Percentiles rank a stretch among this genome's conserved stretches.
phyloP scores from a whole-genome alignment of 352 stramenopile species.

The Globisporangium parvum region DNA sequence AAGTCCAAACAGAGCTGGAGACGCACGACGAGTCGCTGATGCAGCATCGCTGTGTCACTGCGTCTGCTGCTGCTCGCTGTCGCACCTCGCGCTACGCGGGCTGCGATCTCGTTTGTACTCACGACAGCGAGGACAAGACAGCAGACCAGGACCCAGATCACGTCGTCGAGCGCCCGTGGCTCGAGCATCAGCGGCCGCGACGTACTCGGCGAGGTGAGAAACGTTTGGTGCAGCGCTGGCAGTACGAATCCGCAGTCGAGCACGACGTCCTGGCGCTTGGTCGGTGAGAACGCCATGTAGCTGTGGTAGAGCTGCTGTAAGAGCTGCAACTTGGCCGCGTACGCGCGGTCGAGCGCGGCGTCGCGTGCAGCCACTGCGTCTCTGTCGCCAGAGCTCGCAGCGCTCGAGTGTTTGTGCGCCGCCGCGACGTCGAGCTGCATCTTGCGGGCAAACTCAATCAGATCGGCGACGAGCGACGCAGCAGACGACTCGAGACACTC shows the following conservation, averaged over 20 bases:
- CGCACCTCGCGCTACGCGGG: background rate
- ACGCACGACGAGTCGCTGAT: constrained; percentile 17
- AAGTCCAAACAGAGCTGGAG: constrained; percentile 43
- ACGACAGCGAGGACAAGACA: constrained; percentile 35
- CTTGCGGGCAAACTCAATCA: constrained; percentile 34
- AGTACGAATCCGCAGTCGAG: constrained; percentile 48
- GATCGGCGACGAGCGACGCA: constrained; percentile 23
- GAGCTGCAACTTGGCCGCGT: constrained; percentile 37
- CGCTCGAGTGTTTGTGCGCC: background rate
- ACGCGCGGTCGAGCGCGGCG: constrained; percentile 21
- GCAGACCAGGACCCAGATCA: constrained; percentile 54
- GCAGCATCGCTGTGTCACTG: background rate
- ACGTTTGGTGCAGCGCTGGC: constrained; percentile 15
- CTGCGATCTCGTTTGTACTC: constrained; percentile 16
- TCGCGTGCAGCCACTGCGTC: background rate
- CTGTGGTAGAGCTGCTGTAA: constrained; percentile 41
- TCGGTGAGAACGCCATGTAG: constrained; percentile 30
- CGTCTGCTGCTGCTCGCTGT: background rate
- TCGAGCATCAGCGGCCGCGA: constrained; percentile 4
- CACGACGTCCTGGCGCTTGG: constrained; percentile 24
- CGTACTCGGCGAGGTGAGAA: constrained; percentile 6
- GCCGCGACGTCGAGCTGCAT: constrained; percentile 24
- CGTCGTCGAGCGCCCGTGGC: constrained; percentile 14
- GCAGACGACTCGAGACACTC: background rate
- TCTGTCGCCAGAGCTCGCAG: background rate